A percentile compares a stretch with the other conserved stretches of the same genome.
Conservation (phyloP, 345 rosid species). For the Populus tremula region DNA sequence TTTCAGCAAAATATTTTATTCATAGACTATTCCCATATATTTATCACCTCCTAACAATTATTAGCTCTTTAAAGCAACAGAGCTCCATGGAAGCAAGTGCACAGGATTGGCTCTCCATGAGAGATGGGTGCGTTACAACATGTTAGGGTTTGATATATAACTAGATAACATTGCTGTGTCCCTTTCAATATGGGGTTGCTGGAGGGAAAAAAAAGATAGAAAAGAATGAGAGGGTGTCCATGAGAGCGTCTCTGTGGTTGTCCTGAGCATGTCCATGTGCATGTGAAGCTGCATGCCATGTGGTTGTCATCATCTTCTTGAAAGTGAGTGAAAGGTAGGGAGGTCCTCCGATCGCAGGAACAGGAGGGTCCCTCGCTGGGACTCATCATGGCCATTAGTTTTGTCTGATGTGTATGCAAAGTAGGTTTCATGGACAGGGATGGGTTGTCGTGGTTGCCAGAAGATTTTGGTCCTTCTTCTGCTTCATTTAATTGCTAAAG, state of each 20-base stretch:
- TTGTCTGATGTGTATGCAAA: constrained; percentile 36
- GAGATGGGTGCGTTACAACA: background rate
- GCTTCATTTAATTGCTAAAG: constrained; percentile 28
- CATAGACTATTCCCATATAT: too few relatives aligned
- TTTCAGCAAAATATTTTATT: too few relatives aligned
- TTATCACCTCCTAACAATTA: too few relatives aligned
- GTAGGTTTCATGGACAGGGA: constrained; percentile 41
- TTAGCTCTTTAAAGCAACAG: too few relatives aligned
- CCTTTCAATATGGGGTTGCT: constrained; percentile 14
- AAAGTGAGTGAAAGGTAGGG: constrained; percentile 9
- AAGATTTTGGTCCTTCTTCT: background rate
- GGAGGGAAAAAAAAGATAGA: background rate
- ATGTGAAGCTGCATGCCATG: constrained; percentile 12
- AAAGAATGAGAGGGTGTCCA: background rate
- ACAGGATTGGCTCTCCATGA: background rate
- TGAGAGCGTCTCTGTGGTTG: background rate
- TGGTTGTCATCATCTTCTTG: constrained; percentile 28
- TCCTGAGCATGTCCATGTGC: constrained; percentile 16
- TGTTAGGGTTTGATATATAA: background rate
- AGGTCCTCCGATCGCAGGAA: background rate
- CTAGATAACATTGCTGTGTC: constrained; percentile 14
- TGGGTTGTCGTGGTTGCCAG: background rate
- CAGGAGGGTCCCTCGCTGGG: constrained; percentile 16
- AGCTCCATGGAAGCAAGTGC: background rate
- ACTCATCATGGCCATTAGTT: constrained; percentile 23